Base-by-base conservation (phyloP, 2,329 filamentous ascomycete genomes). In the Phyllosticta ampelicida region DNA sequence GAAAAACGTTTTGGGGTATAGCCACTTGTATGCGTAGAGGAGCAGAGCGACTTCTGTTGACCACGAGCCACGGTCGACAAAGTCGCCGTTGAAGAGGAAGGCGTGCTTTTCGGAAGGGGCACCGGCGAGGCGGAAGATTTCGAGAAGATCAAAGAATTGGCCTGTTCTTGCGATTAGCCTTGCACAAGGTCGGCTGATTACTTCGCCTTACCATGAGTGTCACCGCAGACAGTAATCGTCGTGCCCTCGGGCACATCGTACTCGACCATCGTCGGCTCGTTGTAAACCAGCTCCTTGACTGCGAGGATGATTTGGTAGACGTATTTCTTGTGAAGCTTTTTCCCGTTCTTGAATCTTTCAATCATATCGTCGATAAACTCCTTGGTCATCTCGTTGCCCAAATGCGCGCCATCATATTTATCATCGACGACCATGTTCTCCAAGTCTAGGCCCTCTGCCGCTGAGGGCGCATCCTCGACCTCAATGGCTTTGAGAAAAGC, bases 331-430 rank as follows among this genome's bases (percentile, higher is more conserved):
- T 94, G 90, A 59, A 99, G 81, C 75, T 89, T 92, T 81, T 99
- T 97, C 69, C 94, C 94, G 54, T 83, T 86, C 81, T 95, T 96
- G 81, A 99, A 99, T 29, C 94, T 80, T 72, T 94, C 83, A 59
- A 90, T 92, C 92, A 97, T 96, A 75, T 99, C 92, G 66, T 95
- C 88, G 66, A 99, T 89, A 69, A 99, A 99, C 67, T 96, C 92
- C 65, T 92, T 83, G 1, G 92, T 96, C 90, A 99, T 99, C 70
- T 87, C 80, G 55, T 86, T 81, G 16, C 26, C 54, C 56, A 99
- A 76, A 59, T 80, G 80, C 20, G 85, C 86, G 61, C 94, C 94
- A 68, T 99, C 94, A 68, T 99, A 99, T 58, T 80, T 80, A 20
- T 85, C 76, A 62, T 96, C 91, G 18, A 99, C 84, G 10, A 78